These are phyloP conservation scores for Penicillium lividum DNA, from an alignment of 495 filamentous ascomycete species.

Conservation along the genomic window DNA sequence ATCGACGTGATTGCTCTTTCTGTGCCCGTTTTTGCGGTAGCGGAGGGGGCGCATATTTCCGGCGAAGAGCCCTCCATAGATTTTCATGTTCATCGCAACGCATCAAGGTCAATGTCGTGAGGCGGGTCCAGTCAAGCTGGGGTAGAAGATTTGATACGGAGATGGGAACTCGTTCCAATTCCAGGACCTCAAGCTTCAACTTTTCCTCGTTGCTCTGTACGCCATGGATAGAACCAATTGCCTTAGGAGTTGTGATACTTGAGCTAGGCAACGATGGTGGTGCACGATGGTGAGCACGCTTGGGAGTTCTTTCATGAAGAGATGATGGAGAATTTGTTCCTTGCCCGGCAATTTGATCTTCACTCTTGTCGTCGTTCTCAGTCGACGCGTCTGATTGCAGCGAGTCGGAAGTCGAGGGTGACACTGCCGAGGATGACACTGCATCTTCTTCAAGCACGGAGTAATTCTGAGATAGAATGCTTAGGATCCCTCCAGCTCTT, in stretches of 20 bases:
- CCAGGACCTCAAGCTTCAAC: slow-evolving; percentile 72
- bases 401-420: not conserved
- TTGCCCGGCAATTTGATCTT: not conserved
- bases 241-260: slow-evolving; percentile 5
- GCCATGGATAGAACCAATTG: slow-evolving; percentile 1
- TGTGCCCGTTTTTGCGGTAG: slow-evolving; percentile 22
- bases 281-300: not conserved
- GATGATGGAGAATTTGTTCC: not conserved
- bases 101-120: slow-evolving; percentile 81
- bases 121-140: slow-evolving; percentile 75
- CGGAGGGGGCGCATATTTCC: slow-evolving; percentile 62
- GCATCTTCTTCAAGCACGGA: not conserved
- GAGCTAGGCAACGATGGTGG: not conserved
- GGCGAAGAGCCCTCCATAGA: slow-evolving; percentile 78
- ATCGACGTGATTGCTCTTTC: slow-evolving; percentile 19
- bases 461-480: slow-evolving; percentile 60
- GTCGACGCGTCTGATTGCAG: slow-evolving; percentile 11
- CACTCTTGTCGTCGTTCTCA: not conserved
- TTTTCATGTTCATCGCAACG: slow-evolving; percentile 75
- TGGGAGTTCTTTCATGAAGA: not conserved
- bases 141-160: slow-evolving; percentile 67
- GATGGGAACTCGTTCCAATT: slow-evolving; percentile 79
- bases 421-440: not conserved
- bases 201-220: slow-evolving; percentile 16
- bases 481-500: slow-evolving; percentile 68